phyloP scores from a whole-genome alignment of 1,284 basidiomycete species.

The Trichosporon asahii region DNA sequence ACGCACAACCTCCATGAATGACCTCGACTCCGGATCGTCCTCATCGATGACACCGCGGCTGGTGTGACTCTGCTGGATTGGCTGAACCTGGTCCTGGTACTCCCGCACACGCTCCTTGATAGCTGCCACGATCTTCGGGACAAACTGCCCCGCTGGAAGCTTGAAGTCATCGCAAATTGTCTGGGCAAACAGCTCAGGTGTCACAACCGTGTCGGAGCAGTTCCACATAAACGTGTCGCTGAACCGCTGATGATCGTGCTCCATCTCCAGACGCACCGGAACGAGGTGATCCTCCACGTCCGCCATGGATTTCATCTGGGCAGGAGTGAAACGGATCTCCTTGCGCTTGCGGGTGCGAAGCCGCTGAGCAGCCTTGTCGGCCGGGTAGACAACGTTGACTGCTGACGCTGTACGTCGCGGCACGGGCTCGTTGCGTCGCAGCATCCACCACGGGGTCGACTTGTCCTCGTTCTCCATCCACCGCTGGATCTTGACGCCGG shows the following conservation, averaged over 20 bases:
- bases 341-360: slow-evolving; percentile 57
- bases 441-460: slow-evolving; percentile 46
- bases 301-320: slow-evolving; percentile 49
- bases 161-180: slow-evolving; percentile 88
- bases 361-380: slow-evolving; percentile 47
- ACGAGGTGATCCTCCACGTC: slow-evolving; percentile 60
- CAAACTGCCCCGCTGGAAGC: slow-evolving; percentile 65
- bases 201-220: slow-evolving; percentile 83
- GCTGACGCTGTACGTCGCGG: slow-evolving; percentile 35
- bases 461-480: slow-evolving; percentile 56
- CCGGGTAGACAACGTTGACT: slow-evolving; percentile 68
- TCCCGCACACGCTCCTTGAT: slow-evolving; percentile 84
- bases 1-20: slow-evolving; percentile 35
- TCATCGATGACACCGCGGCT: slow-evolving; percentile 36
- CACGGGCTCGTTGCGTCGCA: slow-evolving; percentile 33
- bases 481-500: slow-evolving; percentile 35
- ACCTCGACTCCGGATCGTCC: slow-evolving; percentile 27
- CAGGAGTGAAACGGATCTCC: slow-evolving; percentile 55
- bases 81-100: slow-evolving; percentile 47
- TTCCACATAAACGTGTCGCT: slow-evolving; percentile 98
- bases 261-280: slow-evolving; percentile 90
- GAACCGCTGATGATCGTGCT: slow-evolving; percentile 82
- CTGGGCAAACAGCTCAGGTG: slow-evolving; percentile 84
- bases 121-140: slow-evolving; percentile 69
- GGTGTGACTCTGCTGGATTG: slow-evolving; percentile 17